Conservation (phyloP, 352 stramenopile species). For the Pythium aquatile region DNA sequence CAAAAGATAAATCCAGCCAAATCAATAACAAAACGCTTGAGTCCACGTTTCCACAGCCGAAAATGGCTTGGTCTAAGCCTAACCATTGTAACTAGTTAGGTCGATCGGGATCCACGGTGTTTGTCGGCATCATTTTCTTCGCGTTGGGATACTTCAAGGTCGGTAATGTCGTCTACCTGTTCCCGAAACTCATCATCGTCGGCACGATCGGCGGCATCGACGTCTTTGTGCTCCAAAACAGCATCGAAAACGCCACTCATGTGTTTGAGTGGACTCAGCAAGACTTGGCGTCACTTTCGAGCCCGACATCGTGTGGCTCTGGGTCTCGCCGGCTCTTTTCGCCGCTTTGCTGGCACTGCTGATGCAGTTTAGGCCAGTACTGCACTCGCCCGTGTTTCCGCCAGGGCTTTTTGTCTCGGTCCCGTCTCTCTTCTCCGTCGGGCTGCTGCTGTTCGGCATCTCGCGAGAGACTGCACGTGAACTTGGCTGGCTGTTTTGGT, state of each 20-base stretch:
- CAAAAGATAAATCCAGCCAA: too few species aligned
- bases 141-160: constrained; percentile 87
- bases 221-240: constrained; percentile 83
- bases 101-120: constrained; percentile 83
- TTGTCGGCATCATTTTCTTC: constrained; percentile 91
- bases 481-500: constrained; percentile 84
- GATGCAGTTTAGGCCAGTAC: constrained; percentile 38
- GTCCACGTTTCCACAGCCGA: too few species aligned
- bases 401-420: constrained; percentile 84
- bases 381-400: constrained; percentile 60
- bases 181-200: constrained; percentile 94
- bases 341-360: constrained; percentile 53
- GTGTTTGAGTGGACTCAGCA: constrained; percentile 58
- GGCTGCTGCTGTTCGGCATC: constrained; percentile 49
- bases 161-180: constrained; percentile 92
- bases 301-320: constrained; percentile 59
- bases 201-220: constrained; percentile 94
- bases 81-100: too few species aligned
- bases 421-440: constrained; percentile 71
- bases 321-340: constrained; percentile 57
- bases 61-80: too few species aligned
- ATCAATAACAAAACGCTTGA: too few species aligned
- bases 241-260: constrained; percentile 80
- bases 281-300: constrained; percentile 55
- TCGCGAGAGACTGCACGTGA: constrained; percentile 53